A percentile compares a stretch with the other conserved stretches of the same genome.
Conservation (phyloP, 371 early-diverging fungal species). For the Spiromyces aspiralis region DNA sequence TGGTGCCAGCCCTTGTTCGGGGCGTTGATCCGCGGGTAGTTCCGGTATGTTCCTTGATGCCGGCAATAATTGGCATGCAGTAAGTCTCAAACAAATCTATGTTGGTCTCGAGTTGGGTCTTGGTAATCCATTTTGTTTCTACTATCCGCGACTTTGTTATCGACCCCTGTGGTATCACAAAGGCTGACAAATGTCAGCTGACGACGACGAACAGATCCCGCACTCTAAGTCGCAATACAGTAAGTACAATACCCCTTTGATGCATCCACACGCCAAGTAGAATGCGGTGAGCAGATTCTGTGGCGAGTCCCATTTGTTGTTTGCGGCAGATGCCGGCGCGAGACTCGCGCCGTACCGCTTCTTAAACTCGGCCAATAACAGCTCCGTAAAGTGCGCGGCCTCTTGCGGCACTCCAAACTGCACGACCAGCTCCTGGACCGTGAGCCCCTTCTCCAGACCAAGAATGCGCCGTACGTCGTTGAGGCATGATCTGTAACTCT, state of each 20-base stretch:
- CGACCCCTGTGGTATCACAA: neutral
- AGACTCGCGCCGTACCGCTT: neutral
- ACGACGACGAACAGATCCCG: too few relatives aligned
- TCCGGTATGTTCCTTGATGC: neutral
- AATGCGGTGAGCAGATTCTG: neutral
- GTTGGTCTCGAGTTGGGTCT: neutral
- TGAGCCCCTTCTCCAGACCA: neutral
- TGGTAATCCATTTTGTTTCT: neutral
- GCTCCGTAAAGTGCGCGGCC: neutral
- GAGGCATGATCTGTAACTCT: neutral
- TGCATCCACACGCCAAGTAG: neutral
- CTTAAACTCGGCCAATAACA: neutral
- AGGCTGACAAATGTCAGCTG: neutral
- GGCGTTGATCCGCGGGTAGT: too few relatives aligned
- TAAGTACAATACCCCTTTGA: neutral
- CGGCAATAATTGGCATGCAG: neutral
- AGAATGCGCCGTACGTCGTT: neutral
- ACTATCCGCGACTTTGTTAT: neutral
- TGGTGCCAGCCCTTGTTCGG: too few relatives aligned
- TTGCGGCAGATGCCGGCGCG: neutral
- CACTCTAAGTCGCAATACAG: too few relatives aligned
- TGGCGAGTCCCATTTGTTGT: neutral
- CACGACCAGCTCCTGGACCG: neutral
- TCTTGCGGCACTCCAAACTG: neutral
- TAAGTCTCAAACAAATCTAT: neutral